Evolutionary conservation across 148 eudicot species (phyloP), one percentile per base, ranked within the genome.

Genomic region (Rhododendron griersonianum): DNA sequence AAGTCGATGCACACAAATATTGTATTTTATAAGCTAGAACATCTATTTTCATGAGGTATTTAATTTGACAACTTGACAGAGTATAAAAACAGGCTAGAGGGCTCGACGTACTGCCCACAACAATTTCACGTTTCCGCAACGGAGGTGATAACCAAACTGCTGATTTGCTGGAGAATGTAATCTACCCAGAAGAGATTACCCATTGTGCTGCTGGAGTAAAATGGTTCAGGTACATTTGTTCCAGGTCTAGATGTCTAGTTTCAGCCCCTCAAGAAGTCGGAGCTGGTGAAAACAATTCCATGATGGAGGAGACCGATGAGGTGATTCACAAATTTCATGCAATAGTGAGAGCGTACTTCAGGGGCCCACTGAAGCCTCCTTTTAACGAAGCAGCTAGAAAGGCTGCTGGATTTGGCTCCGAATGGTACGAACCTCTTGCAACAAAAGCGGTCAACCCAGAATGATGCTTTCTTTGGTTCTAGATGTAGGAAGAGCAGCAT

Each of bases 371-470:
- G 85, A 97, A 95, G 91, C 98, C 98, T 81, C 99, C 98, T 65
- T 97, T 97, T 83, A 95, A 97, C 67, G 96, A 89, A 87, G 92
- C 91, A 89, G 99, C 99, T 78, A 91, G 99, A 91, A 93, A 73
- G 91, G 93, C 98, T 78, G 98, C 98, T 87, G 99, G 99, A n/a
- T 97, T 97, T 85, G 93, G 90, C 48, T 98, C 96, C 74, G 88
- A 91, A 79, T 97, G 99, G 98, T 97, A 97, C 86, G 95, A 97
- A 85, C 99, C 99, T 67, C 96, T 97, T 80, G 95, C 96, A 75
- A 84, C 87, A 21, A 95, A 93, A 87, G 91, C 90, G 77, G 78
- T 69, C 45, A 69, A 67, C 67, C 48, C 82, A 14, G 76, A 87
- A 79, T 78, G 86, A n/a, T 80, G 44, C n/a, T 48, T 30, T 13